Evolutionary conservation across 2,329 filamentous ascomycete genomes (phyloP), one percentile per base, ranked within the genome.

Genomic region (Trichophyton rubrum): DNA sequence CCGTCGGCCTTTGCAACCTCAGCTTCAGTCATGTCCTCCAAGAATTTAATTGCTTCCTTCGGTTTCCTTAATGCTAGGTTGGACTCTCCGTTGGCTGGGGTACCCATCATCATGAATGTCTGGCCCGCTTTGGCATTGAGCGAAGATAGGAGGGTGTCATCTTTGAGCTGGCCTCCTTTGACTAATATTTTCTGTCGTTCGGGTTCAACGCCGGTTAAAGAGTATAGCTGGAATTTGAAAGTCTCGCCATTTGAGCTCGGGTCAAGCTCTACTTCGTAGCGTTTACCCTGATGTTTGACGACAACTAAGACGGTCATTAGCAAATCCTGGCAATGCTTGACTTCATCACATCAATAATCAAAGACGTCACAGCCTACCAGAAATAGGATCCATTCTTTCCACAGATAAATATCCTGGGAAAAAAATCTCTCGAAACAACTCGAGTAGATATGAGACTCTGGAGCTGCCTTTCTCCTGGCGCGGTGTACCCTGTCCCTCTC

Each of bases 11-110:
- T 85, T 22, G 93, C 92, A 59, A 85, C 84, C 74, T 97, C 92
- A 33, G 90, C 91, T 72, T 95, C 91, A 27, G 89, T 95, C 92
- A 99, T 96, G 73, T 99, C 93, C 75, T 99, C 93, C 64, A 95
- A 76, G 68, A 99, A 99, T 74, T 88, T 93, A 69, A 91, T 81
- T 66, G 83, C 81, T 70, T 95, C 87, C 70, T 87, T 88, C 35
- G 93, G 93, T 59, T 79, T 78, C 59, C 87, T 84, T 62, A 86
- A 79, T 33, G 88, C 79, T 20, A 75, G 80, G 15, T 78, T 74
- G 38, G 75, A 77, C 47, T 80, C 81, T 58, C 82, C 84, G 43
- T 24, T 35, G 20, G 87, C 85, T 3, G 92, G 88, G 2, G 89
- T 93, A 41, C 95, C 95, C 82, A 99, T 89, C 88, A 99, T 95